Conservation (phyloP, 225 moss, liverwort and hornwort genomes). For the Pseudisothecium myosuroides region DNA sequence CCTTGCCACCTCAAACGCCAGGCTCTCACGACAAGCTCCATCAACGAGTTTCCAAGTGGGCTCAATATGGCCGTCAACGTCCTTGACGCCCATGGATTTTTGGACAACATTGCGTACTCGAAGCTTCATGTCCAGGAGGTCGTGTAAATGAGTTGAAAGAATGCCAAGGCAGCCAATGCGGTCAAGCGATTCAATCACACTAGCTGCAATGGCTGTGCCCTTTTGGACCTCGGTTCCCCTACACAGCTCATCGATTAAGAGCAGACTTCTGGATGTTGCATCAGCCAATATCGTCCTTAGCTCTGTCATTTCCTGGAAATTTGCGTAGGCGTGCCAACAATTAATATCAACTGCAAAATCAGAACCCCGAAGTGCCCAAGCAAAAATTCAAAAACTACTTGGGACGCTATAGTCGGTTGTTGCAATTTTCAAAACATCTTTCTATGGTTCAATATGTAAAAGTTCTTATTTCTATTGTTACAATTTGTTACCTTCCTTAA, state of each 20-base stretch:
- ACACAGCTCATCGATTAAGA: constrained; percentile 87
- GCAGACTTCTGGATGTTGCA: constrained; percentile 65
- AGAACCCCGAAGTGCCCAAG: background rate
- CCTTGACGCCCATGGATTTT: constrained; percentile 68
- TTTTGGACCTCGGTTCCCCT: constrained; percentile 96
- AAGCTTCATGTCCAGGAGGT: constrained; percentile 79
- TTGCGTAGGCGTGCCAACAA: background rate
- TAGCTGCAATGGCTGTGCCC: constrained; percentile 87
- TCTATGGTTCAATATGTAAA: background rate
- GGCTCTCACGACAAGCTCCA: constrained; percentile 84
- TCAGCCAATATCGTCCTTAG: constrained; percentile 73
- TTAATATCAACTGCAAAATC: background rate
- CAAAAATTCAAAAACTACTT: background rate
- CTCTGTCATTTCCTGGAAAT: constrained; percentile 85
- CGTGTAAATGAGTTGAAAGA: constrained; percentile 93
- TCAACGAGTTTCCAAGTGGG: constrained; percentile 90
- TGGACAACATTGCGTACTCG: constrained; percentile 53
- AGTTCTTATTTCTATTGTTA: background rate
- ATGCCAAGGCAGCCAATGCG: constrained; percentile 70
- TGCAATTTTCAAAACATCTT: background rate
- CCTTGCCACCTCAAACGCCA: constrained; percentile 89
- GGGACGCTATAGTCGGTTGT: background rate
- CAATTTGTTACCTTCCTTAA: background rate
- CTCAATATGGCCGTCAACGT: constrained; percentile 33
- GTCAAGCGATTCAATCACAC: constrained; percentile 87